These are phyloP conservation scores for Aristolochia contorta DNA, from an alignment of 164 flowering plant species.

Conservation along the genomic window DNA sequence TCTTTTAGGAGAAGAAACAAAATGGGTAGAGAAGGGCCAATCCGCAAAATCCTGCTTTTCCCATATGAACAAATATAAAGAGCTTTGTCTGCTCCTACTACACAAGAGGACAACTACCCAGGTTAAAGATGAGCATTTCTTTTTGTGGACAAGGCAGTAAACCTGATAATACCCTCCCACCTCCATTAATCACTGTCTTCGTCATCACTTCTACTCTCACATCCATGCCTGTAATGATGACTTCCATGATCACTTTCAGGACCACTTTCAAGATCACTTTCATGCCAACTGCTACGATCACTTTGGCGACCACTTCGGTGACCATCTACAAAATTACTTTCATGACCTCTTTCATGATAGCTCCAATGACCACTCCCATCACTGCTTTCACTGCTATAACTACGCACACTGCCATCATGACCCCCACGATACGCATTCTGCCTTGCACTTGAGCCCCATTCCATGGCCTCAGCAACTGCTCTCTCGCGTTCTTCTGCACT, in stretches of 20 bases:
- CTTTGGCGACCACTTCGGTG: background rate
- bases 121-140: no score
- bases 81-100: background rate
- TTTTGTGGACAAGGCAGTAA: no score
- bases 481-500: slow-evolving; percentile 19
- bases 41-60: slow-evolving; percentile 4
- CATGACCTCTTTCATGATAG: no score
- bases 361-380: background rate
- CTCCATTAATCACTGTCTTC: no score
- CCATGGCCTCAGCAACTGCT: slow-evolving; percentile 35
- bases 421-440: background rate
- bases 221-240: background rate
- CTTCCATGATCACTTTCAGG: background rate
- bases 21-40: slow-evolving; percentile 1
- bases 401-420: background rate
- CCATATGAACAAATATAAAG: background rate
- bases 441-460: slow-evolving; percentile 26
- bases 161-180: no score
- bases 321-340: no score
- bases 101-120: background rate
- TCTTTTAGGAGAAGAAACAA: background rate
- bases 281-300: background rate
- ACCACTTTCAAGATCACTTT: background rate
- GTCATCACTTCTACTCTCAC: no score
- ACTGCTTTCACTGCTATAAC: no score